Conservation (phyloP, 352 stramenopile species). For the Globisporangium canariense region DNA sequence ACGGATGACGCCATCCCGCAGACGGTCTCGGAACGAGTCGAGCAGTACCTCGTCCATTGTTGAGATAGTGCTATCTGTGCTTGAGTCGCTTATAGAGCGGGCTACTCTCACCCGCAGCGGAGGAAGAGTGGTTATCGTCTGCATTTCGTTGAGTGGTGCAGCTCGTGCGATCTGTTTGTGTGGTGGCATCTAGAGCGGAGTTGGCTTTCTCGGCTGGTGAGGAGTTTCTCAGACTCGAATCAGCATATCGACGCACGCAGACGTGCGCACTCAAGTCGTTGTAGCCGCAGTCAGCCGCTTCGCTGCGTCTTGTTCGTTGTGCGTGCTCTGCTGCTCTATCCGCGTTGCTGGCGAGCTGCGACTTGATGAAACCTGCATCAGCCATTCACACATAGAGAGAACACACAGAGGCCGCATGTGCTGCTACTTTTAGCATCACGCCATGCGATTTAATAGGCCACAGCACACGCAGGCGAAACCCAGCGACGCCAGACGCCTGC, state of each 20-base stretch:
- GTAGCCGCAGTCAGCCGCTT: too few relatives aligned
- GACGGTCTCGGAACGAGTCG: conserved; percentile 47
- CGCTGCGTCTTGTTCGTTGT: too few relatives aligned
- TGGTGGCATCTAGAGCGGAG: neutral
- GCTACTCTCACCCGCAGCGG: neutral
- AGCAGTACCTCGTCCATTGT: conserved; percentile 27
- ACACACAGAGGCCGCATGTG: too few relatives aligned
- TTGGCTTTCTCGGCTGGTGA: neutral
- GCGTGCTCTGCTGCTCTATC: too few relatives aligned
- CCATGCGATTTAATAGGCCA: too few relatives aligned
- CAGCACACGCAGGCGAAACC: neutral
- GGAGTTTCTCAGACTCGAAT: neutral
- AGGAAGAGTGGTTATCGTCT: neutral
- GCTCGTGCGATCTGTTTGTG: neutral
- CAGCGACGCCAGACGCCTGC: neutral
- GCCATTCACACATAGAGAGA: too few relatives aligned
- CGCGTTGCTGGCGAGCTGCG: too few relatives aligned
- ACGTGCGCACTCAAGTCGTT: neutral
- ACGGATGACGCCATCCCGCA: conserved; percentile 57
- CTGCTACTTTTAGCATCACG: too few relatives aligned
- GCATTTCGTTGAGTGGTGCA: neutral
- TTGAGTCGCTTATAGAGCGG: neutral
- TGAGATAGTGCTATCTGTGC: neutral
- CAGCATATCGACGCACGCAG: conserved; percentile 1
- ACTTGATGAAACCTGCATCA: too few relatives aligned